phyloP scores from a whole-genome alignment of 805 yeast genomes.

The Candida jianshihensis region DNA sequence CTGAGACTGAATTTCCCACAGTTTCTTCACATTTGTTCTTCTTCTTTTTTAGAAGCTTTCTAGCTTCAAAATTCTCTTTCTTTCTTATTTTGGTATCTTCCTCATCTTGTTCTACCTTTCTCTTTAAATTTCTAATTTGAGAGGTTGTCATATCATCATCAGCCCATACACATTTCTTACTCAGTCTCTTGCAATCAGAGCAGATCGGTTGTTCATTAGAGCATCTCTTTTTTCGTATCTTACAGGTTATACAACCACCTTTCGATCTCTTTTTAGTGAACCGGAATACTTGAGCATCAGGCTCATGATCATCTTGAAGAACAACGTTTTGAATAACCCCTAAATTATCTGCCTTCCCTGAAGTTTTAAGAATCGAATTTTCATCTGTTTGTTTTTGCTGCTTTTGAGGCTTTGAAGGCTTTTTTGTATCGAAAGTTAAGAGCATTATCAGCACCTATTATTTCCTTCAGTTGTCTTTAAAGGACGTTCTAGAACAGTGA shows the following conservation, averaged over 20 bases:
- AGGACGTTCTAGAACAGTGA: too few relatives aligned
- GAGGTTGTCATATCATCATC: constrained; percentile 32
- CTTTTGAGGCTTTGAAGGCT: background rate
- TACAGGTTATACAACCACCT: constrained; percentile 66
- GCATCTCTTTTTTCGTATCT: constrained; percentile 65
- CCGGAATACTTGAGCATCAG: constrained; percentile 18
- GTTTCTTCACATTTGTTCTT: background rate
- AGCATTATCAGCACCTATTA: too few relatives aligned
- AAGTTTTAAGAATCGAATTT: background rate
- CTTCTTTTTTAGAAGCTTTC: background rate
- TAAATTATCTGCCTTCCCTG: background rate
- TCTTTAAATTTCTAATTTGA: constrained; percentile 20
- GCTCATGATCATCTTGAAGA: constrained; percentile 4
- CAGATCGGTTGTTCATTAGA: constrained; percentile 68
- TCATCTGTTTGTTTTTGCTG: background rate
- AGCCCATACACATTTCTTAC: constrained; percentile 67
- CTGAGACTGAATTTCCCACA: background rate
- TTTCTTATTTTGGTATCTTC: constrained; percentile 5
- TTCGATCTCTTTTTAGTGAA: constrained; percentile 35
- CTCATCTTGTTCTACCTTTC: constrained; percentile 21
- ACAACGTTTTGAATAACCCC: constrained; percentile 14
- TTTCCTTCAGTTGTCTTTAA: too few relatives aligned
- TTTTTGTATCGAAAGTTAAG: background rate
- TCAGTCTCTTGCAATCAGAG: constrained; percentile 57
- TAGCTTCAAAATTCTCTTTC: constrained; percentile 1